Percentiles rank a stretch among this genome's conserved stretches.
Evolutionary conservation across 2,329 filamentous ascomycete species (phyloP).

Genomic region (Pyricularia grisea): DNA sequence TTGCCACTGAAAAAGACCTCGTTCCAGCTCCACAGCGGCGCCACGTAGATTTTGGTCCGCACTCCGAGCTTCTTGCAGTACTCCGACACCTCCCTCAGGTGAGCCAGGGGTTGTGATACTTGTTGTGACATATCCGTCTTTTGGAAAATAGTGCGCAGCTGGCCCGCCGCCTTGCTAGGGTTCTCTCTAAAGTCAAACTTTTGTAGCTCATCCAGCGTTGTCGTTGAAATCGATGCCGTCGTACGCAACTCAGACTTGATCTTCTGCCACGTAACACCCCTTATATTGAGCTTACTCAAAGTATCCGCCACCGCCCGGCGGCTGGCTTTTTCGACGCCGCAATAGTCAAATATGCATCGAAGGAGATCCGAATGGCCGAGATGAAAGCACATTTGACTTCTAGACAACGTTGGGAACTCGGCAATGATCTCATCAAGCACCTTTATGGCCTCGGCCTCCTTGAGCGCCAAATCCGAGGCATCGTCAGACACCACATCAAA

Average conservation of each 20-base stretch:
- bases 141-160: slow-evolving; percentile 50
- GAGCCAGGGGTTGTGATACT: slow-evolving; percentile 65
- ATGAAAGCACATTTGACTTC: slow-evolving; percentile 75
- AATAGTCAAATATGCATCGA: slow-evolving; percentile 82
- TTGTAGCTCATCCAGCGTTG: slow-evolving; percentile 81
- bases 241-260: slow-evolving; percentile 74
- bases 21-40: slow-evolving; percentile 78
- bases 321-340: slow-evolving; percentile 62
- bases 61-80: slow-evolving; percentile 71
- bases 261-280: slow-evolving; percentile 72
- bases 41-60: slow-evolving; percentile 70
- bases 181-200: slow-evolving; percentile 80
- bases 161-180: slow-evolving; percentile 46
- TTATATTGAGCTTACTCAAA: slow-evolving; percentile 78
- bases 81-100: slow-evolving; percentile 67
- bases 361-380: slow-evolving; percentile 83
- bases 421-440: slow-evolving; percentile 85
- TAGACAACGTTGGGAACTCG: slow-evolving; percentile 65
- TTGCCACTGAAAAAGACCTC: slow-evolving; percentile 84
- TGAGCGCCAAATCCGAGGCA: slow-evolving; percentile 71
- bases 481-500: slow-evolving; percentile 91
- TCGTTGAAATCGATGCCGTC: slow-evolving; percentile 77
- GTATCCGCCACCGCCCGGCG: slow-evolving; percentile 69
- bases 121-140: slow-evolving; percentile 62
- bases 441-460: slow-evolving; percentile 90